Conservation (phyloP, 148 eudicot genomes). For the Chenopodium album region DNA sequence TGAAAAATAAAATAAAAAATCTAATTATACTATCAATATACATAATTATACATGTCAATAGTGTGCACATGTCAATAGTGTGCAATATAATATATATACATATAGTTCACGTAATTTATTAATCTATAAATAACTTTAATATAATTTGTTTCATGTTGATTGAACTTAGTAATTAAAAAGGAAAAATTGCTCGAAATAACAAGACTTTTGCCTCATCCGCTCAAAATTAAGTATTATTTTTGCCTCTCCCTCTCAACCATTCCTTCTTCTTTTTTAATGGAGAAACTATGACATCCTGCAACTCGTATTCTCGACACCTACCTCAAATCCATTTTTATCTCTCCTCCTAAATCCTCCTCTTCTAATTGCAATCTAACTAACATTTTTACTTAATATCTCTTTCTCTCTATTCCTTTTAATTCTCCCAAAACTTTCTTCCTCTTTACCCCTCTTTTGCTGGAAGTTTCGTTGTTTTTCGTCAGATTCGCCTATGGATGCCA, state of each 20-base stretch:
- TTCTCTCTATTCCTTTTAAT: neutral
- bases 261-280: conserved; percentile 11
- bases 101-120: too few species aligned
- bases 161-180: too few species aligned
- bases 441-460: neutral
- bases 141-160: too few species aligned
- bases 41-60: too few species aligned
- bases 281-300: conserved; percentile 27
- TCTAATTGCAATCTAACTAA: neutral
- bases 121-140: too few species aligned
- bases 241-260: neutral
- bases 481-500: conserved; percentile 25
- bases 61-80: too few species aligned
- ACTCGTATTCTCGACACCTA: conserved; percentile 21
- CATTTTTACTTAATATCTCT: neutral
- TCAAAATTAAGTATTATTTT: too few species aligned
- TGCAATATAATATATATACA: too few species aligned
- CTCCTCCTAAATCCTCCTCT: conserved; percentile 18
- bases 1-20: too few species aligned
- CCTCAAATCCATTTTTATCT: conserved; percentile 22
- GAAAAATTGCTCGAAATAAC: too few species aligned
- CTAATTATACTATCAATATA: too few species aligned
- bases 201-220: too few species aligned
- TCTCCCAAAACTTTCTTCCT: conserved; percentile 5
- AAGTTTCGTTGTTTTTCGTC: conserved; percentile 41